phyloP scores from a whole-genome alignment of 1,284 basidiomycete species.

The Trichosporon sp. region DNA sequence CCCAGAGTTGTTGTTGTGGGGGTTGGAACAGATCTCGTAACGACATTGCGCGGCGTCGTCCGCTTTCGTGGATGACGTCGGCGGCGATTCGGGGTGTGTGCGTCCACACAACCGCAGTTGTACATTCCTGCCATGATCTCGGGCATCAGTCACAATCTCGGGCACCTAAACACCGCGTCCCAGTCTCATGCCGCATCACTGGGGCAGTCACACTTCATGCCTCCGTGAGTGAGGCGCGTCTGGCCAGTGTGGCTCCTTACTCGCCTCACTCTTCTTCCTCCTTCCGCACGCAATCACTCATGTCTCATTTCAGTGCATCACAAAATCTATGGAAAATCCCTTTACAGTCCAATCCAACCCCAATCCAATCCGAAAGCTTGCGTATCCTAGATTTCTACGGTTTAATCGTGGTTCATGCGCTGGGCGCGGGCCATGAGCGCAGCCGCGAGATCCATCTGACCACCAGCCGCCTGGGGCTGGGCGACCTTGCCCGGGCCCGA shows the following conservation, averaged over 20 bases:
- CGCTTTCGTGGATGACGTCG: background rate
- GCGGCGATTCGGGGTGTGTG: too few relatives aligned
- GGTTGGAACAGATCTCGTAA: background rate
- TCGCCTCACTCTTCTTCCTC: too few relatives aligned
- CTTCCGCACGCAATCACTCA: background rate
- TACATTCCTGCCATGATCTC: background rate
- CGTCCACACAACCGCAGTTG: too few relatives aligned
- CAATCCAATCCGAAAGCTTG: conserved; percentile 37
- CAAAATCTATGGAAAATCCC: background rate
- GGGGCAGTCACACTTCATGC: too few relatives aligned
- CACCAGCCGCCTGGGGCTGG: conserved; percentile 59
- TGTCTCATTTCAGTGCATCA: conserved; percentile 12
- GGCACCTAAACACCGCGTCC: too few relatives aligned
- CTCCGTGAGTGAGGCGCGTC: too few relatives aligned
- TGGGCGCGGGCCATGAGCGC: conserved; percentile 45
- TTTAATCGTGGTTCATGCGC: conserved; percentile 20
- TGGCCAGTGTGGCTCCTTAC: too few relatives aligned
- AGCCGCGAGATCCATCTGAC: conserved; percentile 80
- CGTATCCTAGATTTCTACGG: conserved; percentile 26
- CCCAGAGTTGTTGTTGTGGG: background rate
- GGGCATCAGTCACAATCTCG: too few relatives aligned
- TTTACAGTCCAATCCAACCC: background rate
- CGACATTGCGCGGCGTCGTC: background rate
- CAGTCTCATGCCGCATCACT: background rate
- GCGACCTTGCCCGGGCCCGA: conserved; percentile 50